phyloP scores from a whole-genome alignment of 768 basidiomycete genomes.

The Termitomyces sp. region DNA sequence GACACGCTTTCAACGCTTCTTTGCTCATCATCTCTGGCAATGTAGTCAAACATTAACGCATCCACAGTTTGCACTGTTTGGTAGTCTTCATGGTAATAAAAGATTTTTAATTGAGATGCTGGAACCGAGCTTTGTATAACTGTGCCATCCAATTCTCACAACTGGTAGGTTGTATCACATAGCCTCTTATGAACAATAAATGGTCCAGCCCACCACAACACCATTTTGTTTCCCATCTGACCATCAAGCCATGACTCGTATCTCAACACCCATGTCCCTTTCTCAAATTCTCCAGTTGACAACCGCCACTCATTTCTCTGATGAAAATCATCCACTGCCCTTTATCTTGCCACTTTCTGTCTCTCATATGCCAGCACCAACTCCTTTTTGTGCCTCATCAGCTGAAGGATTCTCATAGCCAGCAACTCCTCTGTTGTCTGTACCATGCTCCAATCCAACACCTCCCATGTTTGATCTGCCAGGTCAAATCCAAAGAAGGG shows the following conservation, averaged over 20 bases:
- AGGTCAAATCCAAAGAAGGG: constrained; percentile 22
- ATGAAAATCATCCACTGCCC: background rate
- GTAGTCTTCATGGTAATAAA: background rate
- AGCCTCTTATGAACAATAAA: too few relatives aligned
- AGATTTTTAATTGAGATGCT: background rate
- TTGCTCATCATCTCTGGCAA: too few relatives aligned
- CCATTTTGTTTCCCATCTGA: background rate
- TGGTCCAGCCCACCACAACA: background rate
- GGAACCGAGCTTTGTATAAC: background rate
- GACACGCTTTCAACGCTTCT: too few relatives aligned
- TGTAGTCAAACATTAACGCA: too few relatives aligned
- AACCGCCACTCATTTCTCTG: background rate
- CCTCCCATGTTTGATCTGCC: constrained; percentile 12
- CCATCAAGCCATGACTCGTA: background rate
- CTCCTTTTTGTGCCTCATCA: background rate
- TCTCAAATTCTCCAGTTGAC: background rate
- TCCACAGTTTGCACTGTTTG: background rate
- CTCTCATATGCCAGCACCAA: background rate
- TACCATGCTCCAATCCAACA: background rate
- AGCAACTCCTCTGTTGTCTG: background rate
- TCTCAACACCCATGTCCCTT: background rate
- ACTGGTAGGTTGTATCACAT: background rate
- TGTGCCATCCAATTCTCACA: background rate
- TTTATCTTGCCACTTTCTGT: background rate
- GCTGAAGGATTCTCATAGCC: background rate